phyloP scores from a whole-genome alignment of 495 filamentous ascomycete genomes.

The Hypomontagnella monticulosa region DNA sequence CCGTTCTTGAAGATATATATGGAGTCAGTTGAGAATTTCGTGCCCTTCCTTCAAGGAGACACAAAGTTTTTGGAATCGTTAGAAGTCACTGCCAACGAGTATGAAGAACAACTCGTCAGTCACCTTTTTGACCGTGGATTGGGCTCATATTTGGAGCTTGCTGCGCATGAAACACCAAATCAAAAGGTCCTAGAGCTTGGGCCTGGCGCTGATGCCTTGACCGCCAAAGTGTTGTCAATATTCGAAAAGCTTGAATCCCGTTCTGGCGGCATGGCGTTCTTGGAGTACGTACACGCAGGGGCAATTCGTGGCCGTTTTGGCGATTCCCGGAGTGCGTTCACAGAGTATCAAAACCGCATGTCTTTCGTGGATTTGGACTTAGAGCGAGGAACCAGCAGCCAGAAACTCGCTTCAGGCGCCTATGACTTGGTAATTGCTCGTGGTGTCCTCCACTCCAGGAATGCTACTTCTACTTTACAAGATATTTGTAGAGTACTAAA shows the following conservation, averaged over 20 bases:
- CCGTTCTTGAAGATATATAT: no score
- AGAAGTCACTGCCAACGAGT: no score
- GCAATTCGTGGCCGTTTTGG: no score
- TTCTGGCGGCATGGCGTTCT: not conserved
- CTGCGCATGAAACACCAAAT: not conserved
- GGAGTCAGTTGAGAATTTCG: no score
- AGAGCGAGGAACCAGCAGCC: constrained; percentile 36
- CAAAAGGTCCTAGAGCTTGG: not conserved
- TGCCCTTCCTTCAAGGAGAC: no score
- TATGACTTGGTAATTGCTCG: constrained; percentile 59
- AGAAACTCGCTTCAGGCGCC: constrained; percentile 44
- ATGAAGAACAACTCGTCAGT: no score
- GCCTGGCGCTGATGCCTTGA: not conserved
- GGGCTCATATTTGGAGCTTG: not conserved
- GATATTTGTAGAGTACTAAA: no score
- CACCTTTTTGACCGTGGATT: no score
- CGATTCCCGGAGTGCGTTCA: no score
- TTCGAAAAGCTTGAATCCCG: not conserved
- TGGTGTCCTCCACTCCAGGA: constrained; percentile 61
- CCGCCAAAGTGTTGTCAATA: not conserved
- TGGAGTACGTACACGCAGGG: not conserved
- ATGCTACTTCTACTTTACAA: no score
- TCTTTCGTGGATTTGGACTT: constrained; percentile 49
- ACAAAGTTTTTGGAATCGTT: no score
- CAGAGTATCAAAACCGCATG: constrained; percentile 35